A percentile compares a stretch with the other conserved stretches of the same genome.
phyloP scores from a whole-genome alignment of 257 asterid genomes.

The Solanum pimpinellifolium region DNA sequence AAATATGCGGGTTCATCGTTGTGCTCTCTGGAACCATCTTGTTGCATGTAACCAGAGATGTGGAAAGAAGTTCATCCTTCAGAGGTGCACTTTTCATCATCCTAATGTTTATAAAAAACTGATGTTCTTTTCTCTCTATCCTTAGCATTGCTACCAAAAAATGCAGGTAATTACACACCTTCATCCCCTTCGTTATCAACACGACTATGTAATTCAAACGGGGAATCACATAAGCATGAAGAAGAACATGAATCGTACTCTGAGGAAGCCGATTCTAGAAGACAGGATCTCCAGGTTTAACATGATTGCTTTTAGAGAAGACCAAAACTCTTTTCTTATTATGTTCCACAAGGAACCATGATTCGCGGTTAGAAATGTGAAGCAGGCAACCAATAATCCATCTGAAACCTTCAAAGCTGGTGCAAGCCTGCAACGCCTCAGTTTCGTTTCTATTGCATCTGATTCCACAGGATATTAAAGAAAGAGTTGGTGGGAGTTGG shows the following conservation, averaged over 20 bases:
- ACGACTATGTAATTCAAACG: slow-evolving; percentile 42
- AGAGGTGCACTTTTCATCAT: slow-evolving; percentile 31
- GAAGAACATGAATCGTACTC: slow-evolving; percentile 27
- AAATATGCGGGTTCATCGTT: slow-evolving; percentile 60
- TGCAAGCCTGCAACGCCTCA: too few species aligned
- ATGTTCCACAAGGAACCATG: background rate
- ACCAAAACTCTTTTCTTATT: background rate
- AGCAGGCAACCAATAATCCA: background rate
- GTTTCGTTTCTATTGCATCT: background rate
- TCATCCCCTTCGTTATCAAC: slow-evolving; percentile 59
- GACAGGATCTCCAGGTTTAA: slow-evolving; percentile 23
- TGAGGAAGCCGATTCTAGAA: slow-evolving; percentile 18
- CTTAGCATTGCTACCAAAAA: background rate
- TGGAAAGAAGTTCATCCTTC: slow-evolving; percentile 50
- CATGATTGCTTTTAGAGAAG: background rate
- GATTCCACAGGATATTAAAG: background rate
- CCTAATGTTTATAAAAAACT: background rate
- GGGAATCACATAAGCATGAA: slow-evolving; percentile 26
- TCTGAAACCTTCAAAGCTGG: background rate
- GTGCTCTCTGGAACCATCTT: slow-evolving; percentile 76
- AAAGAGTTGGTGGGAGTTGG: background rate
- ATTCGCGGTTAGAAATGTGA: background rate
- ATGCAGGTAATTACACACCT: slow-evolving; percentile 46
- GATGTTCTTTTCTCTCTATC: background rate
- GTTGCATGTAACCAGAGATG: slow-evolving; percentile 60